Conservation (phyloP, 2,329 filamentous ascomycete genomes). For the Metarhizium rileyi region DNA sequence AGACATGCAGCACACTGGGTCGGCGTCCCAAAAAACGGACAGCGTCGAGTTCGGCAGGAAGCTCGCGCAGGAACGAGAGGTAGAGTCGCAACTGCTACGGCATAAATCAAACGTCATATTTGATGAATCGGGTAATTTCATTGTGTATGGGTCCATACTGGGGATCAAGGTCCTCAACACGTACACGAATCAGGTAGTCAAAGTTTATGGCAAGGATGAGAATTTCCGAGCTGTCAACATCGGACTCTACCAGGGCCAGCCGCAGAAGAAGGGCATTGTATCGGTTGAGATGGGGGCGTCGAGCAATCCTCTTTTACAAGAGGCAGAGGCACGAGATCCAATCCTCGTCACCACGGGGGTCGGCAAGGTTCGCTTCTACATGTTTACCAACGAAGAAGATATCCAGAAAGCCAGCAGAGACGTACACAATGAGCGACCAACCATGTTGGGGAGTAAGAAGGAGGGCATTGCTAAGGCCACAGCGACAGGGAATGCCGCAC, state of each 20-base stretch:
- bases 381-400: constrained; percentile 88
- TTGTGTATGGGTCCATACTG: constrained; percentile 85
- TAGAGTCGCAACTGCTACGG: constrained; percentile 60
- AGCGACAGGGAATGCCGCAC: constrained; percentile 68
- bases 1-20: constrained; percentile 94
- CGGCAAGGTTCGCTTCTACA: constrained; percentile 88
- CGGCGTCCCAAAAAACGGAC: constrained; percentile 69
- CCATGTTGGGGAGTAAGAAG: constrained; percentile 50
- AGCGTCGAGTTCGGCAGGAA: constrained; percentile 86
- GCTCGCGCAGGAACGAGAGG: constrained; percentile 74
- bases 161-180: constrained; percentile 96
- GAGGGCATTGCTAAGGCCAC: constrained; percentile 43
- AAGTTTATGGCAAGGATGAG: constrained; percentile 84
- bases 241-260: constrained; percentile 86
- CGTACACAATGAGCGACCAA: constrained; percentile 89
- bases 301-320: constrained; percentile 82
- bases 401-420: constrained; percentile 78
- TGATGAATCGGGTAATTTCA: constrained; percentile 91
- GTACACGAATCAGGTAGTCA: constrained; percentile 84
- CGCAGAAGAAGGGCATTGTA: constrained; percentile 84
- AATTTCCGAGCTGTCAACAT: constrained; percentile 75
- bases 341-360: constrained; percentile 78
- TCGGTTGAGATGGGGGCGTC: constrained; percentile 97
- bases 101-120: constrained; percentile 80
- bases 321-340: constrained; percentile 83